Evolutionary conservation across 768 basidiomycete species (phyloP).

Genomic region (Pulveroboletus ravenelii): DNA sequence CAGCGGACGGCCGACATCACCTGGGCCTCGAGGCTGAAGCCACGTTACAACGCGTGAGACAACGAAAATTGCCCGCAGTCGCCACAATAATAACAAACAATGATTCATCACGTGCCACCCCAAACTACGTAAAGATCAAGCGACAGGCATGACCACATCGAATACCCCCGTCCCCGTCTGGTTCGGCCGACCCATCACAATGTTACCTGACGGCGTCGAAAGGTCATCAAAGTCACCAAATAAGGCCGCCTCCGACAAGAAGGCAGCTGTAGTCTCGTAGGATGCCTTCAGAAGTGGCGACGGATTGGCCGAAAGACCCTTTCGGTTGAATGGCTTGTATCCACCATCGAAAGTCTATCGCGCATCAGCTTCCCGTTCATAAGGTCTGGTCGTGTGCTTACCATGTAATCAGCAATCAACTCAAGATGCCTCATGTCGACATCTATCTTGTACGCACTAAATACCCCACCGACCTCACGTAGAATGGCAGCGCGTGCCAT

Average conservation of each 20-base stretch:
- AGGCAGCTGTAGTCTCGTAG: conserved; percentile 91
- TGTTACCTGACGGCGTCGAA: conserved; percentile 82
- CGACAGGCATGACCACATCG: conserved; percentile 65
- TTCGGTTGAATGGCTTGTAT: conserved; percentile 97
- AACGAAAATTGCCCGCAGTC: conserved; percentile 13
- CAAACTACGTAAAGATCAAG: not conserved
- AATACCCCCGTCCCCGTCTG: conserved; percentile 94
- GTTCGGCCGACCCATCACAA: conserved; percentile 85
- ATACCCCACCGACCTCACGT: conserved; percentile 86
- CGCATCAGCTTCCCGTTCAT: not conserved
- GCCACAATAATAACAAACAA: conserved; percentile 25
- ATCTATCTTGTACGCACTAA: conserved; percentile 92
- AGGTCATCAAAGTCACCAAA: conserved; percentile 95
- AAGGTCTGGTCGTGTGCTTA: conserved; percentile 34
- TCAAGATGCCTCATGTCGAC: conserved; percentile 93
- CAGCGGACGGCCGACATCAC: conserved; percentile 26
- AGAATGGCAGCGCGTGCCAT: conserved; percentile 91
- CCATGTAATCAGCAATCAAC: conserved; percentile 99
- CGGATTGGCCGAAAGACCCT: conserved; percentile 86
- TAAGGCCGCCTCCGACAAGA: conserved; percentile 91
- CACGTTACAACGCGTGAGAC: conserved; percentile 2
- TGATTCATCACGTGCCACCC: conserved; percentile 12
- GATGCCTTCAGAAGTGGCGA: conserved; percentile 98
- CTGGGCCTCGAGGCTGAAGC: conserved; percentile 15
- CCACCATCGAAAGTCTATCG: conserved; percentile 92